Evolutionary conservation across 2,329 filamentous ascomycete genomes (phyloP).

Genomic region (Coniochaeta sp.): DNA sequence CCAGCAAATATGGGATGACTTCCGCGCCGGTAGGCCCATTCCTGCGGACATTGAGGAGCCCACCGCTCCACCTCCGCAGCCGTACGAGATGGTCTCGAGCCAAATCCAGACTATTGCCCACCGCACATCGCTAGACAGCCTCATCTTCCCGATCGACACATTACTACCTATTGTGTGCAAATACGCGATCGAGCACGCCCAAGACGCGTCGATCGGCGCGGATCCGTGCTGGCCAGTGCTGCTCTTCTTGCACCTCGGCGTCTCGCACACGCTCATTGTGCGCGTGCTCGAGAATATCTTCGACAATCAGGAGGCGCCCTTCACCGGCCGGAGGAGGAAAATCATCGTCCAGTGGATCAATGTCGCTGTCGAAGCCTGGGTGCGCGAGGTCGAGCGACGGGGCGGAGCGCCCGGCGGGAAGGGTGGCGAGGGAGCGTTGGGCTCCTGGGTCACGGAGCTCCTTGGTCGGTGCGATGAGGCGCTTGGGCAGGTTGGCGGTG

Average conservation of each 20-base stretch:
- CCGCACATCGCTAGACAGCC: constrained; percentile 56
- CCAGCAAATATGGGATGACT: constrained; percentile 24
- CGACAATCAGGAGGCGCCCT: constrained; percentile 51
- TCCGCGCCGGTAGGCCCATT: constrained; percentile 32
- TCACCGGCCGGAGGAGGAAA: constrained; percentile 41
- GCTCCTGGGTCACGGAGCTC: constrained; percentile 39
- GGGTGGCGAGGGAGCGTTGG: constrained; percentile 25
- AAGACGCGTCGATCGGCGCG: constrained; percentile 50
- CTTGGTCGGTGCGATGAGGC: constrained; percentile 41
- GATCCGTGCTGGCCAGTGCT: constrained; percentile 50
- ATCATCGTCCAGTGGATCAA: constrained; percentile 48
- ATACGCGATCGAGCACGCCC: constrained; percentile 51
- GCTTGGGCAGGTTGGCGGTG: constrained; percentile 12
- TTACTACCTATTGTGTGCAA: constrained; percentile 56
- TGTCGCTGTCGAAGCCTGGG: constrained; percentile 40
- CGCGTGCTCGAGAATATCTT: constrained; percentile 49
- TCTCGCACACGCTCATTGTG: constrained; percentile 48
- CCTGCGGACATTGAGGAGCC: constrained; percentile 16
- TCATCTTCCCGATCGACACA: constrained; percentile 56
- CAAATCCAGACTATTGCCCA: constrained; percentile 58
- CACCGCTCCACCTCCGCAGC: constrained; percentile 37
- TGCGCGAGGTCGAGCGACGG: constrained; percentile 38
- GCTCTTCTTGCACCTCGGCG: constrained; percentile 46
- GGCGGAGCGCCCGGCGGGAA: constrained; percentile 28
- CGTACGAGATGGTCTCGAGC: constrained; percentile 63